Percentiles rank a stretch among this genome's conserved stretches.
phyloP scores from a whole-genome alignment of 805 yeast species.

The Saccharomycopsis fodiens region DNA sequence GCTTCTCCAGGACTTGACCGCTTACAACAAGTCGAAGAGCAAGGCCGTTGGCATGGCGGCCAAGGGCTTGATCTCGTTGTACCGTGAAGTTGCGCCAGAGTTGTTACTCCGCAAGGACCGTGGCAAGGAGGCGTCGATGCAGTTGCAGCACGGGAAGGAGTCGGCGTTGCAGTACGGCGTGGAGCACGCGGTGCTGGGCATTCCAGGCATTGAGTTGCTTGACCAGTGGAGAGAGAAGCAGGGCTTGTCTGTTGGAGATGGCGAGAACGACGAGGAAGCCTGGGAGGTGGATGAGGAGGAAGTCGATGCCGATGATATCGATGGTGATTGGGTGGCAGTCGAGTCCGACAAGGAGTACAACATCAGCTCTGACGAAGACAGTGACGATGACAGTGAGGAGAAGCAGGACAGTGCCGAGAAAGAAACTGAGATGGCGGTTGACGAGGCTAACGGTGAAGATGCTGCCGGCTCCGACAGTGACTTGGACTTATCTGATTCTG shows the following conservation, averaged over 20 bases:
- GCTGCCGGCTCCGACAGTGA: too few species aligned
- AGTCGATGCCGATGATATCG: slow-evolving; percentile 48
- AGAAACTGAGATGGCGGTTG: too few species aligned
- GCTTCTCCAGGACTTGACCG: slow-evolving; percentile 80
- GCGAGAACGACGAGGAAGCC: slow-evolving; percentile 53
- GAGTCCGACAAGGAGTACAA: slow-evolving; percentile 75
- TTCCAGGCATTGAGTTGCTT: slow-evolving; percentile 87
- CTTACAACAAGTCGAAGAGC: slow-evolving; percentile 86
- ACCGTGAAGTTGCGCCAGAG: slow-evolving; percentile 94
- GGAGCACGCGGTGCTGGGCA: slow-evolving; percentile 57
- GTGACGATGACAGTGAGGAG: slow-evolving; percentile 32
- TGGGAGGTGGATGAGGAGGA: slow-evolving; percentile 48
- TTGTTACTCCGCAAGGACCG: slow-evolving; percentile 87
- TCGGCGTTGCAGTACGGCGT: slow-evolving; percentile 59
- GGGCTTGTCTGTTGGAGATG: slow-evolving; percentile 48
- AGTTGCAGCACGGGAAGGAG: slow-evolving; percentile 42
- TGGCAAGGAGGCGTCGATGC: slow-evolving; percentile 88
- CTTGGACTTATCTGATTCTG: slow-evolving; percentile 48
- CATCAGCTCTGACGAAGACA: slow-evolving; percentile 44
- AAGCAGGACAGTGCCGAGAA: slow-evolving; percentile 26
- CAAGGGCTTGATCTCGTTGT: slow-evolving; percentile 72
- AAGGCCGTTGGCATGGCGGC: slow-evolving; percentile 96
- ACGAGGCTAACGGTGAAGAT: too few species aligned
- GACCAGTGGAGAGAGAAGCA: slow-evolving; percentile 73
- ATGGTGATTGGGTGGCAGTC: slow-evolving; percentile 88